Percentiles rank a stretch among this genome's conserved stretches.
Conservation (phyloP, 2,329 filamentous ascomycete species). For the Exophiala dermatitidis region DNA sequence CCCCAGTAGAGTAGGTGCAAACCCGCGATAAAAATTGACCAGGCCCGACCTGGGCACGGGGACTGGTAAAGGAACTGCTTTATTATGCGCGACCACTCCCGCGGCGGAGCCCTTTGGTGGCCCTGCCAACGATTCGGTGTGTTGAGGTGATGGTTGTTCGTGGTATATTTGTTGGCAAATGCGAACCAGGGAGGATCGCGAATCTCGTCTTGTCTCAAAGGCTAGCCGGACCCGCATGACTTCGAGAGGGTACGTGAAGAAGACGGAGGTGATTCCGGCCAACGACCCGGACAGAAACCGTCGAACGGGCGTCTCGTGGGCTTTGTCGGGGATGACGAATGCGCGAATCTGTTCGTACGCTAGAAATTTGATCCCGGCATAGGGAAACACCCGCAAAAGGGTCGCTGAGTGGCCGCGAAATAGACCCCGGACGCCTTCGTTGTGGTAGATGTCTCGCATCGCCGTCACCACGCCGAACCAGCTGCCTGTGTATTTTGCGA, state of each 20-base stretch:
- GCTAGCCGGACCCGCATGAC: slow-evolving; percentile 86
- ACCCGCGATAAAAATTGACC: slow-evolving; percentile 90
- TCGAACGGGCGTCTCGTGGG: slow-evolving; percentile 72
- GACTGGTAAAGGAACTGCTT: too few relatives aligned
- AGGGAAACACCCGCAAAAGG: slow-evolving; percentile 88
- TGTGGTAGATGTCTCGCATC: slow-evolving; percentile 71
- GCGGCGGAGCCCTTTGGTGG: slow-evolving; percentile 27
- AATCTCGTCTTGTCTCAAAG: slow-evolving; percentile 78
- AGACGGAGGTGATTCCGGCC: slow-evolving; percentile 77
- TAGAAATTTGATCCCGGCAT: slow-evolving; percentile 95
- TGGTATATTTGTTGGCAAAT: slow-evolving; percentile 84
- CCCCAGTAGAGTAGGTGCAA: slow-evolving; percentile 78
- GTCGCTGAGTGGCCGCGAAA: slow-evolving; percentile 95
- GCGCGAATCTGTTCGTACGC: slow-evolving; percentile 94
- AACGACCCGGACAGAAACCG: slow-evolving; percentile 46
- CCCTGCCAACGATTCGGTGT: slow-evolving; percentile 30
- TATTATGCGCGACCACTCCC: slow-evolving; percentile 33
- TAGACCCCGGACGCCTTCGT: slow-evolving; percentile 67
- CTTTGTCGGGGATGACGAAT: slow-evolving; percentile 60
- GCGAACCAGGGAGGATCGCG: slow-evolving; percentile 60
- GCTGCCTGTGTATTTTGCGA: slow-evolving; percentile 82
- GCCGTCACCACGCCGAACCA: slow-evolving; percentile 79
- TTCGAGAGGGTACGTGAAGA: slow-evolving; percentile 93
- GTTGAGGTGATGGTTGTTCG: slow-evolving; percentile 51
- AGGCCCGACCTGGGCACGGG: slow-evolving; percentile 61